Conservation (phyloP, 1,284 basidiomycete species). For the Ceratobasidium sp. region DNA sequence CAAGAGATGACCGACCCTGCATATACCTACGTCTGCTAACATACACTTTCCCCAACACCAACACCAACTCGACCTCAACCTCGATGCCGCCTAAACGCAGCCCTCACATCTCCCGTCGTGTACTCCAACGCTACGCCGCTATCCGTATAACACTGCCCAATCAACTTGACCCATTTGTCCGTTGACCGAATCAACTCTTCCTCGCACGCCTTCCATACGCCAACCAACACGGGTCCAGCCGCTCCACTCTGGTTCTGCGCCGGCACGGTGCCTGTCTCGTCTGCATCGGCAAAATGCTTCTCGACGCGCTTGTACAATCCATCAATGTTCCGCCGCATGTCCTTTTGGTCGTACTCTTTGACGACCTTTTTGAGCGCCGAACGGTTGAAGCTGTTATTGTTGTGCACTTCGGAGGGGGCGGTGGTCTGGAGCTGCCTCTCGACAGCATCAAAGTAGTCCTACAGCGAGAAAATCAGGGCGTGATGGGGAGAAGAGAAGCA, state of each 20-base stretch:
- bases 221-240: slow-evolving; percentile 78
- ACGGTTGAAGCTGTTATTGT: slow-evolving; percentile 83
- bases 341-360: slow-evolving; percentile 89
- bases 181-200: slow-evolving; percentile 82
- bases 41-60: background rate
- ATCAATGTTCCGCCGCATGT: slow-evolving; percentile 89
- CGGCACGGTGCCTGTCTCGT: slow-evolving; percentile 64
- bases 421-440: slow-evolving; percentile 88
- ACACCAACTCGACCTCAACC: slow-evolving; percentile 10
- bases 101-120: slow-evolving; percentile 79
- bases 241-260: slow-evolving; percentile 57
- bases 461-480: slow-evolving; percentile 31
- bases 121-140: slow-evolving; percentile 81
- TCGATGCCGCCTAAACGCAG: slow-evolving; percentile 77
- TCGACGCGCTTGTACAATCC: slow-evolving; percentile 91
- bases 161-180: slow-evolving; percentile 74
- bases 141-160: slow-evolving; percentile 83
- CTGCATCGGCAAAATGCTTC: slow-evolving; percentile 88
- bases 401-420: slow-evolving; percentile 82
- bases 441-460: slow-evolving; percentile 96
- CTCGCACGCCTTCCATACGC: slow-evolving; percentile 91
- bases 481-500: slow-evolving; percentile 1
- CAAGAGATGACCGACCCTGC: too few relatives aligned
- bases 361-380: slow-evolving; percentile 85
- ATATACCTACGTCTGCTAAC: too few relatives aligned